Evolutionary conservation across 805 yeast genomes (phyloP).

Genomic region (Hanseniaspora thailandica): DNA sequence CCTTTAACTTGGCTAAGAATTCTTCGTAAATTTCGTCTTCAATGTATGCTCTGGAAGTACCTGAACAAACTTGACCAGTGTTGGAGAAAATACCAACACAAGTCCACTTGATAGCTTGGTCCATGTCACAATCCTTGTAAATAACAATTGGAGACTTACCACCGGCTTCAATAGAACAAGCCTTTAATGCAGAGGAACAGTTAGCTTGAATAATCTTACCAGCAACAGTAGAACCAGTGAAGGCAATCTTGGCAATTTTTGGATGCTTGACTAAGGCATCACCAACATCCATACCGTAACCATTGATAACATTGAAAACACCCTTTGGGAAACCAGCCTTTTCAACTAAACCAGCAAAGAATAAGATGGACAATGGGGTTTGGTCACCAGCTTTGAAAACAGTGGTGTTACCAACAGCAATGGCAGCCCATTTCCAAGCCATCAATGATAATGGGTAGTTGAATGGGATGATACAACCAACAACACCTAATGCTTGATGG

Average conservation of each 20-base stretch:
- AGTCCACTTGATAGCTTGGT: constrained; percentile 58
- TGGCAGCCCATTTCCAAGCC: constrained; percentile 70
- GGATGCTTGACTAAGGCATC: constrained; percentile 50
- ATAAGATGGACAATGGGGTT: constrained; percentile 59
- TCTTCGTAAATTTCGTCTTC: constrained; percentile 47
- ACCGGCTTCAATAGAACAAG: constrained; percentile 59
- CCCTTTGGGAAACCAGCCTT: constrained; percentile 71
- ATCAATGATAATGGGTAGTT: constrained; percentile 62
- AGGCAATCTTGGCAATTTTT: constrained; percentile 48
- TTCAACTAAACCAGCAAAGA: constrained; percentile 45
- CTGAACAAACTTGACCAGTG: constrained; percentile 59
- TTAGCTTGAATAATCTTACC: constrained; percentile 53
- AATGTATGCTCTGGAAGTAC: constrained; percentile 51
- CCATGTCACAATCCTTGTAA: constrained; percentile 52
- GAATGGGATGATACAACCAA: constrained; percentile 65
- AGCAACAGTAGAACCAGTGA: constrained; percentile 56
- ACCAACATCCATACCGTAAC: constrained; percentile 61
- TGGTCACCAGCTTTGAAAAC: constrained; percentile 65
- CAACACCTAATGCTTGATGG: constrained; percentile 55
- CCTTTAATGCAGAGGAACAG: constrained; percentile 52
- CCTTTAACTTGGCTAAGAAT: constrained; percentile 36
- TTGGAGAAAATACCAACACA: constrained; percentile 53
- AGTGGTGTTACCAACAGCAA: constrained; percentile 66
- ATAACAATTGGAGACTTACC: constrained; percentile 59
- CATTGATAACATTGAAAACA: constrained; percentile 59